phyloP scores from a whole-genome alignment of 1,284 basidiomycete species.

The Omphalotus olearius region DNA sequence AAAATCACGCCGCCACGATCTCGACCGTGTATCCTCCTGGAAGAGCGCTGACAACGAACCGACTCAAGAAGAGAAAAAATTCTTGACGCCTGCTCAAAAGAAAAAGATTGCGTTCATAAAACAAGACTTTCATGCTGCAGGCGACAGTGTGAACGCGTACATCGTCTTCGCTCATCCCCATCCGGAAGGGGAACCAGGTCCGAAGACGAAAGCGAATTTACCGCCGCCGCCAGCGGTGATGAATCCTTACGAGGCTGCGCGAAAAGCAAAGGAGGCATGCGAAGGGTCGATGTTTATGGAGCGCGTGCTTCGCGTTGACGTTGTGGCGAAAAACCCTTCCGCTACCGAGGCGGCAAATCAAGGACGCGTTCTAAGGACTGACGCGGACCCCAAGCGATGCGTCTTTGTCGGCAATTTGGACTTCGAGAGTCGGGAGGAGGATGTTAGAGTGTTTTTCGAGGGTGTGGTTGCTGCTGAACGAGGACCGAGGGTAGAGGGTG shows the following conservation, averaged over 20 bases:
- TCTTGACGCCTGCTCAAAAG: constrained; percentile 82
- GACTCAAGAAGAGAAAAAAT: constrained; percentile 55
- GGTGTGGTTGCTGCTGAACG: constrained; percentile 71
- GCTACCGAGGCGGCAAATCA: constrained; percentile 7
- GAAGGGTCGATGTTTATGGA: constrained; percentile 77
- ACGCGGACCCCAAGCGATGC: constrained; percentile 72
- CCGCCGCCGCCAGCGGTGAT: constrained; percentile 51
- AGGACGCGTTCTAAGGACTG: constrained; percentile 16
- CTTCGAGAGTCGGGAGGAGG: constrained; percentile 89
- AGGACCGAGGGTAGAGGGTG: constrained; percentile 34
- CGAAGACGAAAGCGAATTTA: constrained; percentile 34
- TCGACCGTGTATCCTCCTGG: constrained; percentile 68
- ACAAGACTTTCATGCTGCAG: constrained; percentile 75
- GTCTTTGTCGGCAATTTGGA: constrained; percentile 93
- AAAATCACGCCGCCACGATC: constrained; percentile 44
- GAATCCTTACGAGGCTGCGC: constrained; percentile 74
- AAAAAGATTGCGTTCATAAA: constrained; percentile 95
- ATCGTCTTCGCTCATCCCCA: constrained; percentile 77
- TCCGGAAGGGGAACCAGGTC: constrained; percentile 35
- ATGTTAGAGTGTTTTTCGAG: constrained; percentile 86
- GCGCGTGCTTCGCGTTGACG: constrained; percentile 73
- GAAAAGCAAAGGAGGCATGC: constrained; percentile 53
- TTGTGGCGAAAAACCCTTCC: constrained; percentile 40
- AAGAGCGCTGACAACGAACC: constrained; percentile 33
- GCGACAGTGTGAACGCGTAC: constrained; percentile 78